These are phyloP conservation scores for Flaveria ramosissima DNA, from an alignment of 129 eudicot species.

Conservation along the genomic window DNA sequence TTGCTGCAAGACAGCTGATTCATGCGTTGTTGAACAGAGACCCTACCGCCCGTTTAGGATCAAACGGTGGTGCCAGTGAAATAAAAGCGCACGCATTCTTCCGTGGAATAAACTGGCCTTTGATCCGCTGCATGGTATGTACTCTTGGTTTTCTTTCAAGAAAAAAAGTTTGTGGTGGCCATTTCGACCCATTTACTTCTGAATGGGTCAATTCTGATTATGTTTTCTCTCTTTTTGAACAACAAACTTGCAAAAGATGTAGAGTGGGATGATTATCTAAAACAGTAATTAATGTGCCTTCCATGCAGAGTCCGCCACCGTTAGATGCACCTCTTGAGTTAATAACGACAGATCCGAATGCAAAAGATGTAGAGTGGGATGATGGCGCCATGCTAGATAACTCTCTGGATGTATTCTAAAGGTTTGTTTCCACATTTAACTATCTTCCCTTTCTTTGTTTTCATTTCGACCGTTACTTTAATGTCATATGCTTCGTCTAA, in stretches of 20 bases:
- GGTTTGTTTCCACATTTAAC: slow-evolving; percentile 37
- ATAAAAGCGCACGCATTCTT: slow-evolving; percentile 87
- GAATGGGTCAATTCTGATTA: too few relatives aligned
- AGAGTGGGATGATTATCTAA: not conserved
- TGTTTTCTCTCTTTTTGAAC: too few relatives aligned
- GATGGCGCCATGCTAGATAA: slow-evolving; percentile 73
- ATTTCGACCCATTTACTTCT: too few relatives aligned
- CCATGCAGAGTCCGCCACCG: slow-evolving; percentile 76
- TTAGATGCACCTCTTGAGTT: slow-evolving; percentile 79
- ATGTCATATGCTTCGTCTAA: not conserved
- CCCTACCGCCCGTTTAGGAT: slow-evolving; percentile 84
- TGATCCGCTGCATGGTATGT: slow-evolving; percentile 90
- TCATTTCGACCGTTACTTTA: not conserved
- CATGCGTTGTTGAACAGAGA: slow-evolving; percentile 80
- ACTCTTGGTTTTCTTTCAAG: slow-evolving; percentile 10
- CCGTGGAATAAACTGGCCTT: slow-evolving; percentile 91
- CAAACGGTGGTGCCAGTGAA: slow-evolving; percentile 78
- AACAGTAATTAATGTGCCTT: not conserved
- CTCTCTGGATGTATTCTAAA: slow-evolving; percentile 71
- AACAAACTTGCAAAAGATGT: too few relatives aligned
- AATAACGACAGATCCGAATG: slow-evolving; percentile 59
- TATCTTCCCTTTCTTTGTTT: not conserved
- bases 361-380: slow-evolving; percentile 70
- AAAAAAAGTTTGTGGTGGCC: too few relatives aligned
- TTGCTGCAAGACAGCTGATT: slow-evolving; percentile 92